Conservation (phyloP, 2,329 filamentous ascomycete species). For the Fusarium sp. region DNA sequence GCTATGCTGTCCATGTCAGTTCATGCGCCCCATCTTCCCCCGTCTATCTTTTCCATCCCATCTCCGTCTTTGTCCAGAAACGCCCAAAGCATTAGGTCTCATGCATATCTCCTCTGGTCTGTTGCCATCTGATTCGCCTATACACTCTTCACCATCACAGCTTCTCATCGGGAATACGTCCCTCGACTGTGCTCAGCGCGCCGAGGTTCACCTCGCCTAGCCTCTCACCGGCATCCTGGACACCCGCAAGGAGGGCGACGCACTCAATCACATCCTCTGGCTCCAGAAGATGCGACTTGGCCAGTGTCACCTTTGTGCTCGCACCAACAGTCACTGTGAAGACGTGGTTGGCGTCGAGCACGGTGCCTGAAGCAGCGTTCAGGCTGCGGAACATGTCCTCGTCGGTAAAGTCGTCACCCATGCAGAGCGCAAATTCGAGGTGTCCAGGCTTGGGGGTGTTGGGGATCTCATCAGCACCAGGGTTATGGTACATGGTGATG, state of each 20-base stretch:
- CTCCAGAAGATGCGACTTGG: slow-evolving; percentile 90
- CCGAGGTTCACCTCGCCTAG: slow-evolving; percentile 68
- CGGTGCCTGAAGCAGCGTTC: slow-evolving; percentile 67
- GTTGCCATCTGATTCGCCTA: background rate
- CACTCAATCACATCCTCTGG: slow-evolving; percentile 87
- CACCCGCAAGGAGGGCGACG: slow-evolving; percentile 67
- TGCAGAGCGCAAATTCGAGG: slow-evolving; percentile 88
- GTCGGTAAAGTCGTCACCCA: slow-evolving; percentile 96
- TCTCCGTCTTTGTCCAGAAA: slow-evolving; percentile 39
- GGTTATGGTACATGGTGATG: slow-evolving; percentile 76
- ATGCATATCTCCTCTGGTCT: background rate
- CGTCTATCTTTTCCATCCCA: slow-evolving; percentile 34
- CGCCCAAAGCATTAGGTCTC: slow-evolving; percentile 36
- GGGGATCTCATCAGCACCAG: slow-evolving; percentile 58
- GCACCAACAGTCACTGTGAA: slow-evolving; percentile 94
- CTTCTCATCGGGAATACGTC: slow-evolving; percentile 58
- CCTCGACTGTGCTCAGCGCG: slow-evolving; percentile 65
- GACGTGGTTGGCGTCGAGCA: slow-evolving; percentile 71
- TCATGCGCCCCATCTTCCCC: slow-evolving; percentile 32
- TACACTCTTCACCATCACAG: slow-evolving; percentile 23
- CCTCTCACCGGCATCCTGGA: slow-evolving; percentile 54
- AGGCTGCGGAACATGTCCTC: slow-evolving; percentile 96
- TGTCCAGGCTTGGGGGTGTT: slow-evolving; percentile 60
- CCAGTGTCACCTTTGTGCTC: slow-evolving; percentile 91
- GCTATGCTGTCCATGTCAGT: slow-evolving; percentile 14